Evolutionary conservation across 345 rosid genomes (phyloP).

Genomic region (Iberis pinnata): DNA sequence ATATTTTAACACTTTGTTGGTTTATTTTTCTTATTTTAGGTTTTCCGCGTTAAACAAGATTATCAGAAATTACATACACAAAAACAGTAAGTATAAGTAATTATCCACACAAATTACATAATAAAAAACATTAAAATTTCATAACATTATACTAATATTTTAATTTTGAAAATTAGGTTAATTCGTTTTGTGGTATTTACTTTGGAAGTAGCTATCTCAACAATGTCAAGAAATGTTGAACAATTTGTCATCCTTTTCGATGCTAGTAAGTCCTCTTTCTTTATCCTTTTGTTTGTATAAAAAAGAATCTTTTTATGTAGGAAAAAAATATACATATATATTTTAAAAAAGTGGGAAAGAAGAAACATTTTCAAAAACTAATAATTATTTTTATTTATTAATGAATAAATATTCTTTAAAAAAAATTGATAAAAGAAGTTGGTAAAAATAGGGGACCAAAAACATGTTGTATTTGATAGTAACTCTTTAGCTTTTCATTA

Average conservation of each 20-base stretch:
- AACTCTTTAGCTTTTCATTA: too few species aligned
- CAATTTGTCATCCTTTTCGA: constrained; percentile 89
- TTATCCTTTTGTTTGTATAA: not conserved
- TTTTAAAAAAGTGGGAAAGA: not conserved
- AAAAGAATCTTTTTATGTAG: too few species aligned
- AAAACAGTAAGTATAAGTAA: constrained; percentile 54
- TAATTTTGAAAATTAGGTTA: constrained; percentile 53
- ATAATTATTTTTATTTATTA: too few species aligned
- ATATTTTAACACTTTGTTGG: not conserved
- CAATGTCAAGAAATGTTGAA: constrained; percentile 71
- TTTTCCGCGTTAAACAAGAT: constrained; percentile 89
- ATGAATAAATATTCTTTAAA: too few species aligned
- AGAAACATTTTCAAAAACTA: too few species aligned
- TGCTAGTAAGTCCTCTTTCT: constrained; percentile 57
- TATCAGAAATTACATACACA: constrained; percentile 77
- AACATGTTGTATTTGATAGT: too few species aligned
- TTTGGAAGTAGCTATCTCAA: constrained; percentile 77
- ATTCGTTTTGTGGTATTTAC: constrained; percentile 86
- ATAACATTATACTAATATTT: too few species aligned
- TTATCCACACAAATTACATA: too few species aligned
- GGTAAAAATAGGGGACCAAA: constrained; percentile 22
- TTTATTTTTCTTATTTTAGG: constrained; percentile 32
- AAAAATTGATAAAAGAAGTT: not conserved
- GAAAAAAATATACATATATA: too few species aligned
- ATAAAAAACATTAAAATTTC: too few species aligned